Conservation (phyloP, 2,329 filamentous ascomycete species). For the Fusarium nelsonii region DNA sequence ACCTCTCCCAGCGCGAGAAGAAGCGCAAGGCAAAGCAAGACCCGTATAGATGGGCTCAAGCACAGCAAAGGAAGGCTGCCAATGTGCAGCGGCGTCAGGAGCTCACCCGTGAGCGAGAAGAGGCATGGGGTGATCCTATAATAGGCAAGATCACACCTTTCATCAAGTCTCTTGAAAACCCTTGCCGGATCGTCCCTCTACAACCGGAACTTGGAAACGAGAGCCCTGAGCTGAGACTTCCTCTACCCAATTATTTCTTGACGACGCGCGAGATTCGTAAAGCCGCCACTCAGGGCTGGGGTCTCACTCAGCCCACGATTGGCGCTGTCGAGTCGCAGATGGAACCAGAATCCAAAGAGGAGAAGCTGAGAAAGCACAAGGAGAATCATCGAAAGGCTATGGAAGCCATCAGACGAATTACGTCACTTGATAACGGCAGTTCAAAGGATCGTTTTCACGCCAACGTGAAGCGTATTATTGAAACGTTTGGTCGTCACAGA, state of each 20-base stretch:
- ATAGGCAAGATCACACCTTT: slow-evolving; percentile 85
- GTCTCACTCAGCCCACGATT: slow-evolving; percentile 71
- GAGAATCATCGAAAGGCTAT: slow-evolving; percentile 74
- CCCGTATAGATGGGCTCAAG: slow-evolving; percentile 84
- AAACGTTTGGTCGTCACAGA: slow-evolving; percentile 89
- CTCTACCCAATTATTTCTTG: slow-evolving; percentile 81
- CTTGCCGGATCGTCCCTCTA: slow-evolving; percentile 56
- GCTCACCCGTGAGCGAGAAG: slow-evolving; percentile 73
- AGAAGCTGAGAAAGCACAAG: slow-evolving; percentile 60
- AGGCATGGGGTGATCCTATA: slow-evolving; percentile 80
- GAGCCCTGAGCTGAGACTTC: too few relatives aligned
- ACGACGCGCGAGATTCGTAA: slow-evolving; percentile 72
- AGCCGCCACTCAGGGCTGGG: slow-evolving; percentile 75
- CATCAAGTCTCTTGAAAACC: slow-evolving; percentile 81
- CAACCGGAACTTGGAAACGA: too few relatives aligned
- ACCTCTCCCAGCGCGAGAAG: slow-evolving; percentile 71
- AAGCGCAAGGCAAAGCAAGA: slow-evolving; percentile 78
- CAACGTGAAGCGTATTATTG: slow-evolving; percentile 86
- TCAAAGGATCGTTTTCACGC: slow-evolving; percentile 82
- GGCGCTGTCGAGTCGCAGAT: slow-evolving; percentile 53
- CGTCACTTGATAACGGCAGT: slow-evolving; percentile 80
- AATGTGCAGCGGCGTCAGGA: slow-evolving; percentile 81
- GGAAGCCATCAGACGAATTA: slow-evolving; percentile 83
- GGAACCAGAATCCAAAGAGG: slow-evolving; percentile 57
- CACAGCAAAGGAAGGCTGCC: slow-evolving; percentile 84